These are phyloP conservation scores for Rhynchospora breviuscula DNA, from an alignment of 176 grass and related monocot species.

Conservation along the genomic window DNA sequence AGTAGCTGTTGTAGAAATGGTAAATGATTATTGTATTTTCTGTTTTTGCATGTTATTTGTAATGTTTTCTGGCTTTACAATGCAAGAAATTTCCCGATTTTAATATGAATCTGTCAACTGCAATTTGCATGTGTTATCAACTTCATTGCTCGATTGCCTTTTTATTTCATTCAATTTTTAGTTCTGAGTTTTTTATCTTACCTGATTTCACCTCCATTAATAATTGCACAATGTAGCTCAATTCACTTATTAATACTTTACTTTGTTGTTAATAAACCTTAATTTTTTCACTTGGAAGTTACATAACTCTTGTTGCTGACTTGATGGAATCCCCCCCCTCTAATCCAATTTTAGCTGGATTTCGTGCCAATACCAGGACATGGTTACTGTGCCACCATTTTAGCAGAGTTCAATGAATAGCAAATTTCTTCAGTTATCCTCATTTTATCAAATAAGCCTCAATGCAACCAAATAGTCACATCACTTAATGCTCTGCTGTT, in stretches of 20 bases:
- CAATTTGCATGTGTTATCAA: background rate
- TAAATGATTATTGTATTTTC: background rate
- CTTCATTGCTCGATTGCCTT: background rate
- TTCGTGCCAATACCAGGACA: background rate
- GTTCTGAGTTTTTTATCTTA: background rate
- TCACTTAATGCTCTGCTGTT: background rate
- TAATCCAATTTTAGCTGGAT: background rate
- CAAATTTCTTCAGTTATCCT: conserved; percentile 1
- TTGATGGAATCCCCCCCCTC: background rate
- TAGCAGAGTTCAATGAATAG: background rate
- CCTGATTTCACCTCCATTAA: background rate
- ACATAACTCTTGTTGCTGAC: background rate
- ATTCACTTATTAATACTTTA: background rate
- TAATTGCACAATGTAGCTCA: background rate
- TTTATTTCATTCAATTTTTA: background rate
- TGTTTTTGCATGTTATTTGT: background rate
- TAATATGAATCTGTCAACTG: background rate
- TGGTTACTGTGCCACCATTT: background rate
- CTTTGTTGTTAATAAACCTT: background rate
- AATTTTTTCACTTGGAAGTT: background rate
- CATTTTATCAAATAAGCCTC: background rate
- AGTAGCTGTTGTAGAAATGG: background rate
- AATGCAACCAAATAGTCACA: background rate
- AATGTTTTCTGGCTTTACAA: background rate
- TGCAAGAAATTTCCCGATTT: background rate